Evolutionary conservation across 352 stramenopile genomes (phyloP).

Genomic region (Globisporangium alternatum): DNA sequence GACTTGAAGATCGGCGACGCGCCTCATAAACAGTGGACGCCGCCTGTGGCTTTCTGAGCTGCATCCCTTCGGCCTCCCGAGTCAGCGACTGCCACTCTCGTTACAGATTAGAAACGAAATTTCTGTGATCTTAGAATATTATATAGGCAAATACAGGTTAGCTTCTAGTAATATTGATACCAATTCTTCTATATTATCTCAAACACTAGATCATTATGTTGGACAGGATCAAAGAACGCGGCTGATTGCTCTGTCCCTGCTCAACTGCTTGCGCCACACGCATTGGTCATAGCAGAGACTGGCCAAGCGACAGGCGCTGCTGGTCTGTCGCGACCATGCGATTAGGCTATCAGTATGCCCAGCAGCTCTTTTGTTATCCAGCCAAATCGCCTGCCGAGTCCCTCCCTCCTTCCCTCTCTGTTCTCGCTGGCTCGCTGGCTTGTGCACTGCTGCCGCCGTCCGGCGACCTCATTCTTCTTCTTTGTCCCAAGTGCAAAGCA

Average conservation of each 20-base stretch:
- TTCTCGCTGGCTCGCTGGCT: not conserved
- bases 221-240: not conserved
- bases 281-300: not conserved
- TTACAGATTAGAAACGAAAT: no score
- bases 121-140: not conserved
- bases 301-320: not conserved
- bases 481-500: slow-evolving; percentile 9
- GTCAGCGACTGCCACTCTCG: no score
- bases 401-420: not conserved
- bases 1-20: no score
- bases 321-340: not conserved
- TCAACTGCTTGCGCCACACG: not conserved
- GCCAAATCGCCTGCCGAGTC: not conserved
- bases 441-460: not conserved
- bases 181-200: not conserved
- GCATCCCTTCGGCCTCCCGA: not conserved
- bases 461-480: slow-evolving; percentile 13
- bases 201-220: not conserved
- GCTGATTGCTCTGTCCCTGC: not conserved
- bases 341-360: not conserved
- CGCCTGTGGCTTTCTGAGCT: no score
- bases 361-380: slow-evolving; percentile 5
- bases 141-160: not conserved
- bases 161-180: no score
- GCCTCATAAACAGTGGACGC: no score